phyloP scores from a whole-genome alignment of 148 eudicot species.

The Nyssa sinensis region DNA sequence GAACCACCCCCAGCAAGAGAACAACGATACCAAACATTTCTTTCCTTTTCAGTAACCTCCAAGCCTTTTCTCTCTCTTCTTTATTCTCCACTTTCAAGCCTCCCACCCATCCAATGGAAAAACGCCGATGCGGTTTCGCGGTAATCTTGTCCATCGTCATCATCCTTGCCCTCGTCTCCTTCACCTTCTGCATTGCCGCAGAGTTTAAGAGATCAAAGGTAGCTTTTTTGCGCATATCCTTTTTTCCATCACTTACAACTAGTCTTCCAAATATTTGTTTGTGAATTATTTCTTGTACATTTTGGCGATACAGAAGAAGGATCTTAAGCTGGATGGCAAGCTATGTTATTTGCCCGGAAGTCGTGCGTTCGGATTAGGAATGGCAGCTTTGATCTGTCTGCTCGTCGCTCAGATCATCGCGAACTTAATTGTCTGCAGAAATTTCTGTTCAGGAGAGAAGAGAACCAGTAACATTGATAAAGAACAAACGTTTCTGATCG shows the following conservation, averaged over 20 bases:
- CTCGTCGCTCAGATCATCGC: conserved; percentile 50
- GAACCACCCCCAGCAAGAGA: not conserved
- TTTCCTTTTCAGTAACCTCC: conserved; percentile 13
- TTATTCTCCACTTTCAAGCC: not conserved
- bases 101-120: conserved; percentile 22
- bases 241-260: not conserved
- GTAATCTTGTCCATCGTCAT: conserved; percentile 23
- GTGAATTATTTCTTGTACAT: not conserved
- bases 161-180: conserved; percentile 41
- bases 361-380: conserved; percentile 54
- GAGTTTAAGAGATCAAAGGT: conserved; percentile 79
- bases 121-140: conserved; percentile 1
- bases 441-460: conserved; percentile 14
- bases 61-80: not conserved
- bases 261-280: not conserved
- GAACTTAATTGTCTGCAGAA: conserved; percentile 32
- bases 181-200: conserved; percentile 52
- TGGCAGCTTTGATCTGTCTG: conserved; percentile 47
- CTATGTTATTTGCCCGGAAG: conserved; percentile 61
- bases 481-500: conserved; percentile 17
- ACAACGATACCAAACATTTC: conserved; percentile 13
- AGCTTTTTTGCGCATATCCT: not conserved
- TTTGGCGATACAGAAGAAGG: conserved; percentile 32
- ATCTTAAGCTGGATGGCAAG: conserved; percentile 58
- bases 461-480: conserved; percentile 17